Evolutionary conservation across 2,329 filamentous ascomycete genomes (phyloP).

Genomic region (Sporothrix variecibatus): DNA sequence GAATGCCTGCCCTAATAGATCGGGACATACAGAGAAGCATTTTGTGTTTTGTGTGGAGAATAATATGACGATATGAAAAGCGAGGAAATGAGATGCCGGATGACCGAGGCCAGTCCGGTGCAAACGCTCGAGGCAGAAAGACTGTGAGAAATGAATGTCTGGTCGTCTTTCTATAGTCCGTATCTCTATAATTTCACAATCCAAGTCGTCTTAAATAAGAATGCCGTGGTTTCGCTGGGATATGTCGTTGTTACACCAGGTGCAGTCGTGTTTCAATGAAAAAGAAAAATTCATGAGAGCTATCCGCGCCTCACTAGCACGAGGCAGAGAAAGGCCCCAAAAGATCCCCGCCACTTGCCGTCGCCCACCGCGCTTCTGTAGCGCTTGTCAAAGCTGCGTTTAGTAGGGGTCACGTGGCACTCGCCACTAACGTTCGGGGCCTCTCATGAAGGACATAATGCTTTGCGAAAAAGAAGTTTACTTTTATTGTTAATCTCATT

Average conservation of each 20-base stretch:
- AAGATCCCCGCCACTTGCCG: slow-evolving; percentile 8
- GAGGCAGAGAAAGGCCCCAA: neutral
- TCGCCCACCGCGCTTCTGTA: slow-evolving; percentile 14
- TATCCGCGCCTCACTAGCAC: neutral
- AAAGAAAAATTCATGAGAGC: neutral
- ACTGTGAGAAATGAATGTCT: neutral
- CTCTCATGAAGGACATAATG: neutral
- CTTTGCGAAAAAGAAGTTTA: neutral
- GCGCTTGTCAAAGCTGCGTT: neutral
- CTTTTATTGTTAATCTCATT: neutral
- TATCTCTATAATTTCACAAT: neutral
- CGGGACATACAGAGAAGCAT: slow-evolving; percentile 26
- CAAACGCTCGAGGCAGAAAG: neutral
- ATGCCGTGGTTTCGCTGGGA: neutral
- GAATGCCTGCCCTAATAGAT: neutral
- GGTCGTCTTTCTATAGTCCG: neutral
- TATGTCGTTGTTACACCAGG: neutral
- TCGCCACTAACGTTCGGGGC: neutral
- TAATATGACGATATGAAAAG: neutral
- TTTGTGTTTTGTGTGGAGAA: neutral
- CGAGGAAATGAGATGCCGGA: neutral
- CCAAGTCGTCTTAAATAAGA: neutral
- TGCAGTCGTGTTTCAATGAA: neutral
- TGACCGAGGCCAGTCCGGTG: neutral
- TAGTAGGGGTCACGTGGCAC: slow-evolving; percentile 8